Evolutionary conservation across 2,329 filamentous ascomycete genomes (phyloP).

Genomic region (Colletotrichum sp.): DNA sequence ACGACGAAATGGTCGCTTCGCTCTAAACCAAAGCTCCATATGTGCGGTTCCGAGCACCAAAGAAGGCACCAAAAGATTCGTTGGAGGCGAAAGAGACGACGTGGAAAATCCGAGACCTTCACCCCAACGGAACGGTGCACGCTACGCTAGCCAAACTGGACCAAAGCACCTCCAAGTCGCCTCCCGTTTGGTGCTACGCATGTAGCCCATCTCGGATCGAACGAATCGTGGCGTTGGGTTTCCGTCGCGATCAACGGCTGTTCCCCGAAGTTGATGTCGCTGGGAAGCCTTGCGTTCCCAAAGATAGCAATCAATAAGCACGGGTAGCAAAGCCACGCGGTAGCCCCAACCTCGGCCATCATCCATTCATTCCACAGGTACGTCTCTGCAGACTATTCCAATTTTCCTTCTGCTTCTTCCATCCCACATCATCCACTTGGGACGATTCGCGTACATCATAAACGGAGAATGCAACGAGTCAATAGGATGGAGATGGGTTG

Average conservation of each 20-base stretch:
- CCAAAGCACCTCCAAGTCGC: not conserved
- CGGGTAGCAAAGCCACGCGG: not conserved
- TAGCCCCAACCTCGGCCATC: not conserved
- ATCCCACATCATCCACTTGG: constrained; percentile 1
- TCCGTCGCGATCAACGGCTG: not conserved
- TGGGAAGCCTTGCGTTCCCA: not conserved
- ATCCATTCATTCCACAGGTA: not conserved
- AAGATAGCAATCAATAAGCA: not conserved
- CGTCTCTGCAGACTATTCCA: not conserved
- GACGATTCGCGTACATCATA: not conserved
- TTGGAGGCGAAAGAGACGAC: not conserved
- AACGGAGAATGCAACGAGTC: not conserved
- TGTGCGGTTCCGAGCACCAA: not conserved
- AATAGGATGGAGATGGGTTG: not conserved
- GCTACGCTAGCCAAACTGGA: not conserved
- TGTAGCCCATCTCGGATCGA: not conserved
- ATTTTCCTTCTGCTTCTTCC: not conserved
- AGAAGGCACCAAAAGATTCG: not conserved
- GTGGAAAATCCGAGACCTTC: not conserved
- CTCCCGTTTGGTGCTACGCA: not conserved
- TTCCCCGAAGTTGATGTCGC: not conserved
- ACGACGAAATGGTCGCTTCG: not conserved
- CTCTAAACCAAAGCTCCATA: not conserved
- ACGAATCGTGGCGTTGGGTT: not conserved
- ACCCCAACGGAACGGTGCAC: not conserved